These are phyloP conservation scores for Geotrichum bryndzae DNA, from an alignment of 1,139 yeast genomes.

Conservation along the genomic window DNA sequence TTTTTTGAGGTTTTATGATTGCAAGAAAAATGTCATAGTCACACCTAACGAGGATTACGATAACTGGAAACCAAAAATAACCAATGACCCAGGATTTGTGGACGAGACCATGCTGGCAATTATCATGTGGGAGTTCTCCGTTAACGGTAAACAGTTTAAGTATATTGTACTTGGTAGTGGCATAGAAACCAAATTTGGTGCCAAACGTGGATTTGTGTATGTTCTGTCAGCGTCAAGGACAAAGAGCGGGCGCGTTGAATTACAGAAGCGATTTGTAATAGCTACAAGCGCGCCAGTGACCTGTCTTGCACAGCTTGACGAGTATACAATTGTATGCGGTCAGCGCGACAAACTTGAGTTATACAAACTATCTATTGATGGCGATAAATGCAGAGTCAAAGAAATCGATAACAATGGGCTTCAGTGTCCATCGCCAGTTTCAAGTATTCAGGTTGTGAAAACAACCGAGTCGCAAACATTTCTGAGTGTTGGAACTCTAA, in stretches of 20 bases:
- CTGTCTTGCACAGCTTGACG: conserved; percentile 11
- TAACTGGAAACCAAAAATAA: conserved; percentile 9
- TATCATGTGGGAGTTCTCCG: conserved; percentile 10
- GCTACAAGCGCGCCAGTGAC: conserved; percentile 5
- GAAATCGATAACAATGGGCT: not conserved
- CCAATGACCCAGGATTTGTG: not conserved
- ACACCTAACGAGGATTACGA: conserved; percentile 12
- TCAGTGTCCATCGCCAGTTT: not conserved
- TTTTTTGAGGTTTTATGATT: conserved; percentile 8
- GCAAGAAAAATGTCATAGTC: not conserved
- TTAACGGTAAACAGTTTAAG: conserved; percentile 10
- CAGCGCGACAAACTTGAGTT: not conserved
- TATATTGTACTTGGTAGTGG: conserved; percentile 14
- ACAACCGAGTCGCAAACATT: conserved; percentile 3
- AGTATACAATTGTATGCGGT: conserved; percentile 11
- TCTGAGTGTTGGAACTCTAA: conserved; percentile 2
- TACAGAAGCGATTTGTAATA: conserved; percentile 12
- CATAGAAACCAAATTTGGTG: not conserved
- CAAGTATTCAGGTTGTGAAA: not conserved
- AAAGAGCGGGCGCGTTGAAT: conserved; percentile 4
- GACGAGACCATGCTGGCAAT: not conserved
- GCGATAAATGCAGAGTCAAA: conserved; percentile 9
- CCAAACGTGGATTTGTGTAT: conserved; percentile 7
- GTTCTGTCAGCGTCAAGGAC: conserved; percentile 6
- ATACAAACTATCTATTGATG: conserved; percentile 1